A percentile compares a stretch with the other conserved stretches of the same genome.
Conservation (phyloP, 345 rosid genomes). For the Brassica rapa region DNA sequence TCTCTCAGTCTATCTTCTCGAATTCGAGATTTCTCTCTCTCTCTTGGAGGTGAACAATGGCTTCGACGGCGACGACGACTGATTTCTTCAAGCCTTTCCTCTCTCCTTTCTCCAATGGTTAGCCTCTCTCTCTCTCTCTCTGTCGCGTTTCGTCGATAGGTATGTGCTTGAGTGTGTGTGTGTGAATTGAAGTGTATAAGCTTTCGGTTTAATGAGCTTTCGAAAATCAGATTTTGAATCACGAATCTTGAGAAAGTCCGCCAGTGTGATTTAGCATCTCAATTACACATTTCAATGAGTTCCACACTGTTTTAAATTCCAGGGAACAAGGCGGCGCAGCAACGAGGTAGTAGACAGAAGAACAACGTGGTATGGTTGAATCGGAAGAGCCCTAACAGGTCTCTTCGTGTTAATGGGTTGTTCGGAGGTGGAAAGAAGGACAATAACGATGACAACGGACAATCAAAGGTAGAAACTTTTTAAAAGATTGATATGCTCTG, state of each 20-base stretch:
- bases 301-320: conserved; percentile 15
- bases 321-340: conserved; percentile 48
- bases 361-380: conserved; percentile 32
- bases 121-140: neutral
- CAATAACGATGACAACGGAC: conserved; percentile 52
- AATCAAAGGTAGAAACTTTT: conserved; percentile 58
- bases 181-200: neutral
- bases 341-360: conserved; percentile 45
- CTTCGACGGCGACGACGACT: conserved; percentile 47
- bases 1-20: conserved; percentile 12
- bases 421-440: conserved; percentile 84
- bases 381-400: conserved; percentile 33
- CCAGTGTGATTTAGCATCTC: conserved; percentile 2
- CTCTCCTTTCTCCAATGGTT: conserved; percentile 51
- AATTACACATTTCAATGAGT: neutral
- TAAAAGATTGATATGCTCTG: neutral
- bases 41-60: conserved; percentile 40
- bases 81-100: conserved; percentile 43
- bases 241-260: neutral
- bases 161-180: neutral
- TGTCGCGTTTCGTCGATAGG: neutral
- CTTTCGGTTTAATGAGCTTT: neutral
- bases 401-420: conserved; percentile 56
- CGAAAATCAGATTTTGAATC: neutral
- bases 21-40: neutral